A percentile compares a stretch with the other conserved stretches of the same genome.
Evolutionary conservation across 2,329 filamentous ascomycete genomes (phyloP).

Genomic region (Magnaporthales sp.): DNA sequence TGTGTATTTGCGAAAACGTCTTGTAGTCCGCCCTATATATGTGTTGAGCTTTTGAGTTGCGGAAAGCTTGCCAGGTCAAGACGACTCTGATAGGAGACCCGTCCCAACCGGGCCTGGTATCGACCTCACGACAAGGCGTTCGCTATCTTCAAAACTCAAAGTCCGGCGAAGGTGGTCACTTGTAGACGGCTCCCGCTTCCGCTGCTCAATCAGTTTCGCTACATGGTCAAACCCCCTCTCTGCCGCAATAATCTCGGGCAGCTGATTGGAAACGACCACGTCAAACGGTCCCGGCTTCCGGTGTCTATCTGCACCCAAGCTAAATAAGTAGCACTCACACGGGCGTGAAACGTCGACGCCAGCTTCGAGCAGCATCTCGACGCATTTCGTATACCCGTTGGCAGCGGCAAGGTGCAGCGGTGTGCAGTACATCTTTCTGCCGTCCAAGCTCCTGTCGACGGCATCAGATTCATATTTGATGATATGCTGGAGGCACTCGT

Average conservation of each 20-base stretch:
- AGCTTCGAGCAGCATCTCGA: background rate
- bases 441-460: background rate
- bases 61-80: background rate
- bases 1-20: background rate
- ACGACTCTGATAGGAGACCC: background rate
- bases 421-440: background rate
- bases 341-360: background rate
- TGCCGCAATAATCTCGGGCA: background rate
- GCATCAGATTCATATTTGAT: background rate
- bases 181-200: background rate
- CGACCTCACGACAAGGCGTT: background rate
- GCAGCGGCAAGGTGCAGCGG: slow-evolving; percentile 2
- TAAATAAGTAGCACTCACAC: background rate
- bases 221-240: background rate
- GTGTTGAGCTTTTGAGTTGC: background rate
- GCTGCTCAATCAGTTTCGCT: background rate
- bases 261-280: background rate
- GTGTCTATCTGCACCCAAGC: background rate
- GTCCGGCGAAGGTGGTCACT: background rate
- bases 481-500: background rate
- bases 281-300: background rate
- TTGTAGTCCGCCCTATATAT: background rate
- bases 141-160: background rate
- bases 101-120: background rate
- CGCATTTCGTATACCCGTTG: background rate